Evolutionary conservation across 2,329 filamentous ascomycete genomes (phyloP).

Genomic region (Madurella mycetomatis): DNA sequence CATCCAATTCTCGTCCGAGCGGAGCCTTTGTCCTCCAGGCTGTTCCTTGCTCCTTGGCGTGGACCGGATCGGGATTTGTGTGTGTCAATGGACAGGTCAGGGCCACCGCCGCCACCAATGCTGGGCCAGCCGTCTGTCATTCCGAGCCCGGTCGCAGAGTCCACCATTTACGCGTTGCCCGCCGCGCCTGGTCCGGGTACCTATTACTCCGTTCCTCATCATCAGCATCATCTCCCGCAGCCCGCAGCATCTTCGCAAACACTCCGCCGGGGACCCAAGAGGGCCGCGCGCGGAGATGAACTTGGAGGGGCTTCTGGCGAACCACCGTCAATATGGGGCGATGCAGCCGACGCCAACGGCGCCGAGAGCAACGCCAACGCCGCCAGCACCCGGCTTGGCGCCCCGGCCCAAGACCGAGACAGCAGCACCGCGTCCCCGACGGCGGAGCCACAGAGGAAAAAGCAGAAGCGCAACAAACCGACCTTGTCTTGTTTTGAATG

Average conservation of each 20-base stretch:
- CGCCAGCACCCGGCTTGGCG: slow-evolving; percentile 16
- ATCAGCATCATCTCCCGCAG: background rate
- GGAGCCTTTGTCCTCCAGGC: background rate
- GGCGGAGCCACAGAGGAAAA: slow-evolving; percentile 53
- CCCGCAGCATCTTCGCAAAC: background rate
- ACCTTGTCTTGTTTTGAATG: slow-evolving; percentile 76
- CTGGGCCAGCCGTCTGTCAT: slow-evolving; percentile 7
- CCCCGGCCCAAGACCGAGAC: slow-evolving; percentile 19
- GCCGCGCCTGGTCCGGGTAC: background rate
- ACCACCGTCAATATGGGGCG: slow-evolving; percentile 3
- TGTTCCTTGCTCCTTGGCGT: background rate
- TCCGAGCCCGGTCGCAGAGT: slow-evolving; percentile 14
- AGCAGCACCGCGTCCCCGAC: slow-evolving; percentile 26
- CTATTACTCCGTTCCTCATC: background rate
- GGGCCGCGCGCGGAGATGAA: slow-evolving; percentile 5
- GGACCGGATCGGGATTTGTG: background rate
- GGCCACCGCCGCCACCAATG: background rate
- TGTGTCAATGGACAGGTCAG: background rate
- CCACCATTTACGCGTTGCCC: slow-evolving; percentile 22
- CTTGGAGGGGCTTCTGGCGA: background rate
- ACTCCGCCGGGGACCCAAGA: slow-evolving; percentile 3
- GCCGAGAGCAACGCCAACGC: background rate
- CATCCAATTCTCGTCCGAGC: no score
- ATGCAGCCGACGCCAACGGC: slow-evolving; percentile 2
- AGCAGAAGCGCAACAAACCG: slow-evolving; percentile 81